Base-by-base conservation (phyloP, 2,329 filamentous ascomycete species). In the Cladosporium sp. region DNA sequence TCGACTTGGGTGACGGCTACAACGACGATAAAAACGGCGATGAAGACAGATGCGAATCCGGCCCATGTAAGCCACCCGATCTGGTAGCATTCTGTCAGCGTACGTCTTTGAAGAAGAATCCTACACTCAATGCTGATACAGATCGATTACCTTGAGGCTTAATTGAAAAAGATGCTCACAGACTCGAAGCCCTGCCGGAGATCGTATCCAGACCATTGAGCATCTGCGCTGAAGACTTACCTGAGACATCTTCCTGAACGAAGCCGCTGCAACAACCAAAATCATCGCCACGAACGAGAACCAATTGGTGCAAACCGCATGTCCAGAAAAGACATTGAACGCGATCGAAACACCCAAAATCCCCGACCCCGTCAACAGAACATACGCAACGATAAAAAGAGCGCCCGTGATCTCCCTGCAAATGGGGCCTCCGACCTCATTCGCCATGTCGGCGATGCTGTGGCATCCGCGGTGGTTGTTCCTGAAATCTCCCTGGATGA, bases 1-100 rank as follows among this genome's bases (percentile, higher is more conserved):
- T 80, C 77, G 9, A 71, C 72, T 1, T 72, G 74, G 0, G 80
- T 83, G 2, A 85, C 81, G 5, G 76, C 79, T 11, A 68, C 54
- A 19, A 67, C 63, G 35, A 85, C 70, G 32, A 67, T 65, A 45
- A 68, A 61, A 33, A 68, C 66, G 5, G 81, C 80, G 13, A 74
- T 67, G 58, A 80, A 83, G 35, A 85, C 76, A 28, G 75, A 80
- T 4, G 74, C 53, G 59, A 84, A 83, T 0, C 82, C 82, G 9
- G 74, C 75, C 76, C 79, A 85, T 0, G 80, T 82, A 41, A 84
- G 67, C 78, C 79, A 84, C 2, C 77, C 79, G 54, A 85, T 77
- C 59, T 82, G 78, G 73, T 58, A 83, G 22, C 22, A 78, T 52
- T 80, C 18, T 16, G 11, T n/a, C 6, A 11, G 43, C 28, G 13